Evolutionary conservation across 176 grass and related monocot genomes (phyloP).

Genomic region (Calamus simplicifolius): DNA sequence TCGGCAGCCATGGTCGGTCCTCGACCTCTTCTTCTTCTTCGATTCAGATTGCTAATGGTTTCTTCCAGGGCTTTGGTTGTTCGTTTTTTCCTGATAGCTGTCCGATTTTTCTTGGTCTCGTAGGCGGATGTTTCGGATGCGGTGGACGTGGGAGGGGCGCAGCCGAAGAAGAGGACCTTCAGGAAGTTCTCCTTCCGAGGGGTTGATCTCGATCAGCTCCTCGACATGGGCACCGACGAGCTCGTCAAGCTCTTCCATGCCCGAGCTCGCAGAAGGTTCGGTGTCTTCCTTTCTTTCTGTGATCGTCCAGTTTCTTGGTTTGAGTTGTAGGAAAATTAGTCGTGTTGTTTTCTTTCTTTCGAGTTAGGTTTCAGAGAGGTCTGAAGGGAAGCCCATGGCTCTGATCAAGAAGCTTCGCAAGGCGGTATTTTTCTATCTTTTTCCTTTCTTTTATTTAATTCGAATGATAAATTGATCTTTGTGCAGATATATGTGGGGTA

Average conservation of each 20-base stretch:
- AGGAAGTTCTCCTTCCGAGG: constrained; percentile 18
- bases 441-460: no score
- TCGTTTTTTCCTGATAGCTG: no score
- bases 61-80: no score
- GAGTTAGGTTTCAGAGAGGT: constrained; percentile 9
- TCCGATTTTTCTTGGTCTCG: background rate
- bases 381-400: constrained; percentile 18
- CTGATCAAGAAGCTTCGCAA: constrained; percentile 16
- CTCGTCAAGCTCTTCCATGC: constrained; percentile 12
- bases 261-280: constrained; percentile 15
- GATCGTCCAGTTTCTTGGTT: no score
- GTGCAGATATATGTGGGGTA: no score
- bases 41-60: no score
- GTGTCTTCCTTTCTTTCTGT: no score
- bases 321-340: no score
- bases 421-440: background rate
- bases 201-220: constrained; percentile 14
- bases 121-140: constrained; percentile 5
- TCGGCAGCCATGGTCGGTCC: no score
- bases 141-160: constrained; percentile 6
- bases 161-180: constrained; percentile 16
- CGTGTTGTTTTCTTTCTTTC: no score
- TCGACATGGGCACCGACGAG: constrained; percentile 9
- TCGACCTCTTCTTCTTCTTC: no score
- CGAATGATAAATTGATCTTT: no score